Evolutionary conservation across 305 asterid species (phyloP).

Genomic region (Withania somnifera): DNA sequence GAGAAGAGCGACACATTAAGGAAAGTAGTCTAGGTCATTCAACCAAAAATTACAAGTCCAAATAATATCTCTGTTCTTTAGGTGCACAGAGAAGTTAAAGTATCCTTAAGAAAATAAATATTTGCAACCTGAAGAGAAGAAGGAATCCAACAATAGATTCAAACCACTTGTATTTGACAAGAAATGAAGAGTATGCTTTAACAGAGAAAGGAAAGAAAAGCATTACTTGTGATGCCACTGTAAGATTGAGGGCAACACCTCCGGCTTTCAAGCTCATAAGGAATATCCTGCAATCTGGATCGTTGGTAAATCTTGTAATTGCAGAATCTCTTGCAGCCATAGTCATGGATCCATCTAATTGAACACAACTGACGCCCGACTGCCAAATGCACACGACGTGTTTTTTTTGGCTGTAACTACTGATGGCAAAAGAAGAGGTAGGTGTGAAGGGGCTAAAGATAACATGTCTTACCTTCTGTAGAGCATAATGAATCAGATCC

Average conservation of each 20-base stretch:
- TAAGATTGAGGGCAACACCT: conserved; percentile 85
- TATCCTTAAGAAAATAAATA: too few relatives aligned
- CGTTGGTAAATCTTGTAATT: conserved; percentile 53
- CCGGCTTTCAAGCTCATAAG: conserved; percentile 90
- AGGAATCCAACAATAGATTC: too few relatives aligned
- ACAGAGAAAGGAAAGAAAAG: background rate
- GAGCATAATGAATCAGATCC: conserved; percentile 77
- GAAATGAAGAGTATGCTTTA: too few relatives aligned
- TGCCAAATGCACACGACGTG: too few relatives aligned
- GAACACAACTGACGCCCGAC: conserved; percentile 67
- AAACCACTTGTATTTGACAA: too few relatives aligned
- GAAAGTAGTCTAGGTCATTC: too few relatives aligned
- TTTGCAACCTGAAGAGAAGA: too few relatives aligned
- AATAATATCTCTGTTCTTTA: background rate
- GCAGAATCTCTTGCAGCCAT: conserved; percentile 34
- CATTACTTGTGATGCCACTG: conserved; percentile 74
- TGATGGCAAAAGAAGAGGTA: too few relatives aligned
- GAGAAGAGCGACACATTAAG: background rate
- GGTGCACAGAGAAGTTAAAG: too few relatives aligned
- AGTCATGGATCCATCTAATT: background rate
- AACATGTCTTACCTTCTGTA: background rate
- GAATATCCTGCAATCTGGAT: conserved; percentile 70
- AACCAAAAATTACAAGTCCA: too few relatives aligned
- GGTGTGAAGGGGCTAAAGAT: too few relatives aligned
- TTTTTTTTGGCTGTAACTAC: too few relatives aligned